These are phyloP conservation scores for Lasiosphaeria hispida DNA, from an alignment of 495 filamentous ascomycete species.

Conservation along the genomic window DNA sequence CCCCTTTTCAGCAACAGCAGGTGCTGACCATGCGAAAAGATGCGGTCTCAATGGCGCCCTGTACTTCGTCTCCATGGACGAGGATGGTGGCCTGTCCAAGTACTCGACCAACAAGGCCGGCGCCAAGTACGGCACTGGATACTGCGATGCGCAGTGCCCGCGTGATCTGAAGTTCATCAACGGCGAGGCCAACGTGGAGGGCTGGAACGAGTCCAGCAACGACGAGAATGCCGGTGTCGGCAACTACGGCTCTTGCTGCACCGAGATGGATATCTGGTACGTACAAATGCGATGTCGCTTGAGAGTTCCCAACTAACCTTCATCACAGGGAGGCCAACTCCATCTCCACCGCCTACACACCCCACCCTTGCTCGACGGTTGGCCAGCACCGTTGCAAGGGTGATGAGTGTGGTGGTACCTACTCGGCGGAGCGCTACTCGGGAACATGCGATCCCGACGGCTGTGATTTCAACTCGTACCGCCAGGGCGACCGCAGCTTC, in stretches of 20 bases:
- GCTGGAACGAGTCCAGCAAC: constrained; percentile 56
- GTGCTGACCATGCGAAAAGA: background rate
- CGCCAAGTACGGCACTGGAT: constrained; percentile 56
- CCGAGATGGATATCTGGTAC: constrained; percentile 65
- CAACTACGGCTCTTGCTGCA: constrained; percentile 63
- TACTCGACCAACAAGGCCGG: constrained; percentile 53
- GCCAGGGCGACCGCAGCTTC: constrained; percentile 58
- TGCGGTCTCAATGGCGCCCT: constrained; percentile 57
- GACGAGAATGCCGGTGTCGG: constrained; percentile 58
- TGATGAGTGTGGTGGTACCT: constrained; percentile 47
- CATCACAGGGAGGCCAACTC: constrained; percentile 54
- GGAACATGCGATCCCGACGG: constrained; percentile 66
- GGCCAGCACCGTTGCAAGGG: constrained; percentile 54
- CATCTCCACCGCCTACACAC: constrained; percentile 58
- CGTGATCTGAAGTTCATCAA: constrained; percentile 49
- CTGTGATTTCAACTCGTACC: constrained; percentile 76
- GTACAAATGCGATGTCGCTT: background rate
- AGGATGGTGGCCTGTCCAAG: constrained; percentile 50
- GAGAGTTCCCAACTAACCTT: too few species aligned
- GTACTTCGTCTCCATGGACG: constrained; percentile 56
- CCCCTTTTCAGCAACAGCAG: too few species aligned
- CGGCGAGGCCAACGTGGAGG: constrained; percentile 55
- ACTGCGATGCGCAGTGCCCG: constrained; percentile 57
- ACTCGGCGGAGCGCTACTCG: constrained; percentile 44
- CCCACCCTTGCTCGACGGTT: constrained; percentile 62